Base-by-base conservation (phyloP, 139 green algal species). In the Marvania coccoides region DNA sequence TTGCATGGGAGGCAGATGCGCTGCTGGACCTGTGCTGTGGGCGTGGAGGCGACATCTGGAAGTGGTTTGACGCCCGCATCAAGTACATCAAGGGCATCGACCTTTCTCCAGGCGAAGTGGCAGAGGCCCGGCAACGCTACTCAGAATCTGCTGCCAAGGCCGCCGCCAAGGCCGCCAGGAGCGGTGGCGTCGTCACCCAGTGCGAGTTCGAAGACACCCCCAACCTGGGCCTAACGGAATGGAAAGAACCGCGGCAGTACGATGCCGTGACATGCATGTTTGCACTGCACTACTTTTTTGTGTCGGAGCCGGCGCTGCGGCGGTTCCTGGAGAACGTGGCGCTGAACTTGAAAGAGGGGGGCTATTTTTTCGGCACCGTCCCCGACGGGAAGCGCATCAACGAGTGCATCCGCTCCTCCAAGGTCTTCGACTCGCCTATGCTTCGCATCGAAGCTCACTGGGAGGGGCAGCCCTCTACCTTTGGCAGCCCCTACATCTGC, bases 231-330 rank as follows among this genome's bases (percentile, higher is more conserved):
- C 14, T 68, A 30, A 19, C 45, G 26, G 65, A 80, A 30, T 83
- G 74, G 58, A 57, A 36, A 5, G 61, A 68, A 29, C 46, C 60
- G 14, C 15, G 34, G 33, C 30, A 34, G 29, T 95, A 85, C 69
- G 88, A 95, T 48, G 73, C 78, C 0, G 80, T 90, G 23, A 92
- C 90, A 10, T 96, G 87, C 84, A 96, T 96, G 86, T 97, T 97
- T 82, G 90, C 91, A 14, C 73, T 95, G 62, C 91, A 97, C 80
- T 97, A 97, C 78, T 97, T 97, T 71, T 95, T 94, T 64, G 76
- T 82, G 3, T 65, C 29, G 5, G 83, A 95, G 77, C 3, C 35
- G 5, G 61, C 76, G 8, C 65, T 95, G 23, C 67, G 82, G 30
- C 81, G 70, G 45, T 88, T 96, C 67, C 58, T 96, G 56, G 28